Percentiles rank a stretch among this genome's conserved stretches.
phyloP scores from a whole-genome alignment of 768 basidiomycete genomes.

The Serpula lacrymans region DNA sequence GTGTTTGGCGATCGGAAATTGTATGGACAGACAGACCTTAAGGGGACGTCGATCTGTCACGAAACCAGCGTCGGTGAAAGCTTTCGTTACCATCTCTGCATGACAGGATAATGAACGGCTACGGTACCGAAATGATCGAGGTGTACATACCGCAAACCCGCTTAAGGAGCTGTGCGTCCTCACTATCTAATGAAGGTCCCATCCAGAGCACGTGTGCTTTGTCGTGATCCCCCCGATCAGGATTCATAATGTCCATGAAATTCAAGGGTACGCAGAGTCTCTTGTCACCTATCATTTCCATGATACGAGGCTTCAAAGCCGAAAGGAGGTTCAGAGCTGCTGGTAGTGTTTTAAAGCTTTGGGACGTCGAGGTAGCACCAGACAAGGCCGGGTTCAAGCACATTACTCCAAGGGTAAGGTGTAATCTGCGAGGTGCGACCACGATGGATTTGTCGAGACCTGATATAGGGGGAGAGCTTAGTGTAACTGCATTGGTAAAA shows the following conservation, averaged over 20 bases:
- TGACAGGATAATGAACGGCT: neutral
- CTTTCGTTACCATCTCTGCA: slow-evolving; percentile 38
- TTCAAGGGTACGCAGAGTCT: slow-evolving; percentile 41
- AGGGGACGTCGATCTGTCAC: slow-evolving; percentile 46
- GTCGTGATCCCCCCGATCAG: slow-evolving; percentile 30
- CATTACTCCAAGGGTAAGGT: slow-evolving; percentile 77
- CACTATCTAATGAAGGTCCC: slow-evolving; percentile 39
- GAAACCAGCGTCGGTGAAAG: slow-evolving; percentile 42
- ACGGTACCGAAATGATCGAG: slow-evolving; percentile 12
- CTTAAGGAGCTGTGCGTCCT: slow-evolving; percentile 27
- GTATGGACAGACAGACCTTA: slow-evolving; percentile 39
- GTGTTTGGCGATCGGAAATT: neutral
- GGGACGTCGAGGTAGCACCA: neutral
- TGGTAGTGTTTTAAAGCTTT: slow-evolving; percentile 28
- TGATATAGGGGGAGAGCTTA: slow-evolving; percentile 22
- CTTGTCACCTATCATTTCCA: slow-evolving; percentile 33
- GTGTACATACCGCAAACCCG: slow-evolving; percentile 32
- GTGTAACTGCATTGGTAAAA: slow-evolving; percentile 31
- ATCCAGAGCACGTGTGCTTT: slow-evolving; percentile 56
- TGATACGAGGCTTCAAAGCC: slow-evolving; percentile 36
- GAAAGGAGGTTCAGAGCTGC: slow-evolving; percentile 43
- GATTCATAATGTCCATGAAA: slow-evolving; percentile 47
- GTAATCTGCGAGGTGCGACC: slow-evolving; percentile 54
- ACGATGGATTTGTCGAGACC: slow-evolving; percentile 64
- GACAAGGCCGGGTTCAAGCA: slow-evolving; percentile 34